Evolutionary conservation across 768 basidiomycete species (phyloP), one percentile per base, ranked within the genome.

Genomic region (Psilocybe cubensis): DNA sequence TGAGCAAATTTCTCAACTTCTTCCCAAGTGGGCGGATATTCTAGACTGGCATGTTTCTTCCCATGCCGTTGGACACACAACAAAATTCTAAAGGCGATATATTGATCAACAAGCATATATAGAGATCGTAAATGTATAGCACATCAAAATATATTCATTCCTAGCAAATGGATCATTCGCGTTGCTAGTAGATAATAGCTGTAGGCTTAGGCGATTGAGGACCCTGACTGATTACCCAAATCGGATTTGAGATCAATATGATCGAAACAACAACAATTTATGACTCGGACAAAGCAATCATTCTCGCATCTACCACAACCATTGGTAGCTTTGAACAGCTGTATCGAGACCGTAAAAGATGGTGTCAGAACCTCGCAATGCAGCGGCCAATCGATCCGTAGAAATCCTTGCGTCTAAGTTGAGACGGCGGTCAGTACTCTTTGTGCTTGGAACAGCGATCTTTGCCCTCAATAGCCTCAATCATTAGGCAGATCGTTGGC

Each of bases 11-110:
- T 94, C 91, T n/a, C 77, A 96, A 66, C 78, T 98, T 38, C 79
- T 99, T 54, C 96, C 96, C 10, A 92, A 96, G 74, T 98, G 96
- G 96, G 94, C 91, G 10, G 89, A 97, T 66, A 87, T 75, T 63
- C 82, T 98, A 31, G 91, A 96, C 79, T 98, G 96, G 96, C 93
- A 96, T 65, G 78, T 96, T 42, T 80, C 81, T 42, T 68, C 73
- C 8, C 73, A 68, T 56, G 69, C 69, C 25, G 63, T 47, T 31
- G 49, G 18, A 12, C 47, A 33, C 23, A 54, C 42, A 42, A n/a
- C 42, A 43, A 29, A 51, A 51, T 46, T 35, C 40, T 46, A 28
- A 53, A 27, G 43, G 35, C 48, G 25, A 18, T 43, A 54, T 33
- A 40, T 33, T 9, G 42, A 42, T 14, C 17, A 41, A 44, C 25